A percentile compares a stretch with the other conserved stretches of the same genome.
These are phyloP conservation scores for Capronia coronata DNA, from an alignment of 2,329 filamentous ascomycete genomes.

Conservation along the genomic window DNA sequence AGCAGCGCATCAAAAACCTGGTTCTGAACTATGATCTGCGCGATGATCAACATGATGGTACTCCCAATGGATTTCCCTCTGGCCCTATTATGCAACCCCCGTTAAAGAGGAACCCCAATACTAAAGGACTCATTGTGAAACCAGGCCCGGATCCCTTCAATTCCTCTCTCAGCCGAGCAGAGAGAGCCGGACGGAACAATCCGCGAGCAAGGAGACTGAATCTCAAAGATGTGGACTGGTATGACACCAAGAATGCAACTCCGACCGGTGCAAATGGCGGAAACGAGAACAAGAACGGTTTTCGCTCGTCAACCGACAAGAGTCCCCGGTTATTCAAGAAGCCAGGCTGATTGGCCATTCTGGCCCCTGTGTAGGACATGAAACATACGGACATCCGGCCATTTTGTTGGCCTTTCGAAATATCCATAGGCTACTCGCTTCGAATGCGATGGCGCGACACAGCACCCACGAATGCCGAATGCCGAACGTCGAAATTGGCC, in stretches of 20 bases:
- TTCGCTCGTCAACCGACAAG: conserved; percentile 9
- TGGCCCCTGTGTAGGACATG: conserved; percentile 17
- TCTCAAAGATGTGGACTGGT: conserved; percentile 97
- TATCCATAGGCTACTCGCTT: not conserved
- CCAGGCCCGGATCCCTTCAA: conserved; percentile 40
- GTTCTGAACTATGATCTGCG: conserved; percentile 94
- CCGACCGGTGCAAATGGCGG: conserved; percentile 4
- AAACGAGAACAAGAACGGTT: conserved; percentile 7
- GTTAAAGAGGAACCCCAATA: conserved; percentile 30
- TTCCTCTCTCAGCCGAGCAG: conserved; percentile 36
- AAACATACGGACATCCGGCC: not conserved
- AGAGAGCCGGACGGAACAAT: conserved; percentile 59
- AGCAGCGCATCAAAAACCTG: conserved; percentile 96
- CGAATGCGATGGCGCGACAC: not conserved
- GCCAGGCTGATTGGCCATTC: conserved; percentile 27
- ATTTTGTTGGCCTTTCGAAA: not conserved
- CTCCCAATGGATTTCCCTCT: conserved; percentile 37
- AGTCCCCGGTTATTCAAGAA: conserved; percentile 18
- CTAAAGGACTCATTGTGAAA: conserved; percentile 30
- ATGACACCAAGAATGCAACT: conserved; percentile 38
- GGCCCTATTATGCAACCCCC: conserved; percentile 35
- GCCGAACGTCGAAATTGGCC: too few species aligned
- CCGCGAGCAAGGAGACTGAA: conserved; percentile 87
- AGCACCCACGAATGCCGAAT: not conserved
- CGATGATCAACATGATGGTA: conserved; percentile 74